phyloP scores from a whole-genome alignment of 495 filamentous ascomycete genomes.

The Talaromyces nanjingensis region DNA sequence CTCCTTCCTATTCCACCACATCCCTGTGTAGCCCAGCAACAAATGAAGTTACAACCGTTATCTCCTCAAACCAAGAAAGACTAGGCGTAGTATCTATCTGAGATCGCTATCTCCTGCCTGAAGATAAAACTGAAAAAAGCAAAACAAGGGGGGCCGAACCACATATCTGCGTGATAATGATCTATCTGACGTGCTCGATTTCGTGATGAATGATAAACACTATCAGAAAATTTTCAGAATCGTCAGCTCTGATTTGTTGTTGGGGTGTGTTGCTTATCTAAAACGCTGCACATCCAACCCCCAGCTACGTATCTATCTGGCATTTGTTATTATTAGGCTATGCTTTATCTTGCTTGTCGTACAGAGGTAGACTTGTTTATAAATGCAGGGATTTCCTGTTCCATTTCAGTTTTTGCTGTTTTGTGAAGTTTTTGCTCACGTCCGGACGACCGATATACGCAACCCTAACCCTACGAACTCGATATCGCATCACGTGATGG shows the following conservation, averaged over 20 bases:
- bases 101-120: background rate
- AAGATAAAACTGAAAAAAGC: background rate
- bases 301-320: background rate
- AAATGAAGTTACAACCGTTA: background rate
- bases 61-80: background rate
- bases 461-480: background rate
- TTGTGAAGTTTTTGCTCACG: background rate
- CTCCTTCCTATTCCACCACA: background rate
- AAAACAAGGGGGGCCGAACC: background rate
- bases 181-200: conserved; percentile 1
- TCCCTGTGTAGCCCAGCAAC: background rate
- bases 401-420: background rate
- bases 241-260: background rate
- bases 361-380: background rate
- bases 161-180: background rate
- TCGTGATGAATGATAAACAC: background rate
- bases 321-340: background rate
- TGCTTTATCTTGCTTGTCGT: background rate
- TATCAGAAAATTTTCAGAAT: background rate
- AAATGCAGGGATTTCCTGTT: background rate
- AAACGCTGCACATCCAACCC: background rate
- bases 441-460: too few species aligned
- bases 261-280: background rate
- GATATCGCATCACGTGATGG: background rate
- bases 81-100: background rate